Base-by-base conservation (phyloP, 768 basidiomycete genomes). In the Lepiota subincarnata region DNA sequence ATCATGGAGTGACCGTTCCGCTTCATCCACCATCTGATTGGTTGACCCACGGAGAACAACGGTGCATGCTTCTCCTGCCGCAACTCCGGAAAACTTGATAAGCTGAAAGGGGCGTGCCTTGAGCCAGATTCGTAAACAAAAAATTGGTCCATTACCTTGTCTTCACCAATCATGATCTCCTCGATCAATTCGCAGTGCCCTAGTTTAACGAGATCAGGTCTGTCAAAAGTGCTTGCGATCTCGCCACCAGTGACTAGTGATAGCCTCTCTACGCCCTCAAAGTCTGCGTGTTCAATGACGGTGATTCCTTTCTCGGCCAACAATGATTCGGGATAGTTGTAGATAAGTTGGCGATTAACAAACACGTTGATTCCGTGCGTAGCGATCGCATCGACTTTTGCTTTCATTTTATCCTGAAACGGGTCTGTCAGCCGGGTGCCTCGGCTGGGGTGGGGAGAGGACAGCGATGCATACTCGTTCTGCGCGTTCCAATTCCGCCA, bases 41-140 rank as follows among this genome's bases (percentile, higher is more conserved):
- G 97, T 98, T 36, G 95, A 97, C 12, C 97, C 97, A 34, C 97
- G 90, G 6, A 99, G 81, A 24, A 99, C 96, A 48, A 98, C 94
- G 0, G 97, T 99, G 68, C 97, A 98, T 18, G 97, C 97, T 70
- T 96, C 86, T 11, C 96, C 96, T 16, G 96, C 94, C 11, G 95
- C 94, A 38, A 99, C 96, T 39, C 97, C 97, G 7, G 97, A 98
- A 78, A 99, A 99, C 73, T 98, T 99, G 76, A 98, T 97, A 57
- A 99, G 80, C 95, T 98, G 60, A 6, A 45, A 36, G 38, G 31
- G 50, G 24, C 19, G 37, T 26, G 14, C 16, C 37, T 8, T 18
- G 14, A 11, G 24, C 18, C 10, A 8, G 20, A 20, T 13, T 19
- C 18, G 14, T 35, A 14, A 18, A 26, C 12, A 20, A 37, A 22